phyloP scores from a whole-genome alignment of 2,329 filamentous ascomycete species.

The Xylariaceae sp. region DNA sequence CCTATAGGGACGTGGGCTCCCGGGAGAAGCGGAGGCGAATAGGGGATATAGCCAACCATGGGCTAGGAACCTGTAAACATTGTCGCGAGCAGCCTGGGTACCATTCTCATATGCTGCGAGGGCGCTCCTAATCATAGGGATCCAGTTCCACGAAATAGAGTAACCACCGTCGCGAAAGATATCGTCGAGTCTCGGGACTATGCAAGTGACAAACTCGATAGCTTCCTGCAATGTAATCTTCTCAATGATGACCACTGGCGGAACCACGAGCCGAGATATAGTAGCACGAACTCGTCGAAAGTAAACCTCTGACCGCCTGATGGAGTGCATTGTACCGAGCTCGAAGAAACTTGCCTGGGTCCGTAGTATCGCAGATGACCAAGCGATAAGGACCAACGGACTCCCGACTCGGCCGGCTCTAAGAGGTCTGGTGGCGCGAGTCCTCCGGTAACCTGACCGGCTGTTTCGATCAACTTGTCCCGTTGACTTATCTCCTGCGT shows the following conservation, averaged over 20 bases:
- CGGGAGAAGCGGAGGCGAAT: not conserved
- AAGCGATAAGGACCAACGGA: slow-evolving; percentile 10
- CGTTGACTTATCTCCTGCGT: slow-evolving; percentile 1
- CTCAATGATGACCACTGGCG: slow-evolving; percentile 1
- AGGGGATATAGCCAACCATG: not conserved
- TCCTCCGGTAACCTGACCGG: slow-evolving; percentile 3
- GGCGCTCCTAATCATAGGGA: not conserved
- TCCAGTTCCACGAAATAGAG: not conserved
- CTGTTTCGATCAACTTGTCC: slow-evolving; percentile 3
- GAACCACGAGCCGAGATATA: slow-evolving; percentile 3
- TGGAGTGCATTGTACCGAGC: slow-evolving; percentile 1
- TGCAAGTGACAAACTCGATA: slow-evolving; percentile 3
- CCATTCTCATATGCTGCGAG: not conserved
- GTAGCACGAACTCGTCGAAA: slow-evolving; percentile 3
- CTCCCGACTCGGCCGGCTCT: not conserved
- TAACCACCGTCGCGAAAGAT: not conserved
- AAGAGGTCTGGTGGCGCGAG: not conserved
- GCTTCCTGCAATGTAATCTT: not conserved
- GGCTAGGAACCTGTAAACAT: not conserved
- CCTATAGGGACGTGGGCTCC: not conserved
- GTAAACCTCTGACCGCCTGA: slow-evolving; percentile 6
- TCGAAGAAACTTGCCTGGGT: not conserved
- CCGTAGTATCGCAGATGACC: slow-evolving; percentile 12
- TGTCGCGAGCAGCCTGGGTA: not conserved
- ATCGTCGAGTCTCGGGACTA: slow-evolving; percentile 1